Evolutionary conservation across 495 filamentous ascomycete genomes (phyloP), one percentile per base, ranked within the genome.

Genomic region (Xylaria telfairii): DNA sequence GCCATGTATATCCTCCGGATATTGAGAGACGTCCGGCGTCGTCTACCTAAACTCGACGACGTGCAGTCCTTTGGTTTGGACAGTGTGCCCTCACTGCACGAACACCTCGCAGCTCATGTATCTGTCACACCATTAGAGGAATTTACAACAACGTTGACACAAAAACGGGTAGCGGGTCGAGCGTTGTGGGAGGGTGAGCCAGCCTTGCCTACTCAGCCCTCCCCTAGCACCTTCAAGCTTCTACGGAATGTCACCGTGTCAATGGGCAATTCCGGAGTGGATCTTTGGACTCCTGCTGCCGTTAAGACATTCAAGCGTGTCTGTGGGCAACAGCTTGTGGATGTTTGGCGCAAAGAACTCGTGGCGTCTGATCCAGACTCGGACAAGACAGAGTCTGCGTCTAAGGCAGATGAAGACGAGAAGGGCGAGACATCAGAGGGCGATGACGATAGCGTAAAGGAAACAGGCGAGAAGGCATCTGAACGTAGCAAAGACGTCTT

Each of bases 201-300:
- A 0, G 84, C 87, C 42, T 75, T 97, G 32, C 96, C 96, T 0
- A 83, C 90, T n/a, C 93, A 94, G 71, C 94, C 95, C 0, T 94
- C 94, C 1, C 90, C 93, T 0, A 84, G 86, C 34, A 87, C 90
- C 3, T 96, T 97, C 78, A 87, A 87, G 70, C 91, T 95, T 65
- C 76, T 98, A 51, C 87, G 90, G 37, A 86, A 84, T 41, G 74
- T 97, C 30, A 82, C 87, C 10, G 78, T 80, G 46, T 81, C 85
- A 1, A 96, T 99, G 94, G 86, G 86, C 44, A 80, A 83, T 15
- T 82, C 83, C 12, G 96, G 96, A 0, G 81, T 82, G 41, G 96
- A 98, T 74, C 78, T 98, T 10, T 99, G 96, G 96, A 95, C 90
- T 67, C 87, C 89, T 3, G 86, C 84, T 3, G 92, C 92, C 0